These are phyloP conservation scores for Nymphaea thermarum DNA, from an alignment of 164 flowering plant genomes.

Conservation along the genomic window DNA sequence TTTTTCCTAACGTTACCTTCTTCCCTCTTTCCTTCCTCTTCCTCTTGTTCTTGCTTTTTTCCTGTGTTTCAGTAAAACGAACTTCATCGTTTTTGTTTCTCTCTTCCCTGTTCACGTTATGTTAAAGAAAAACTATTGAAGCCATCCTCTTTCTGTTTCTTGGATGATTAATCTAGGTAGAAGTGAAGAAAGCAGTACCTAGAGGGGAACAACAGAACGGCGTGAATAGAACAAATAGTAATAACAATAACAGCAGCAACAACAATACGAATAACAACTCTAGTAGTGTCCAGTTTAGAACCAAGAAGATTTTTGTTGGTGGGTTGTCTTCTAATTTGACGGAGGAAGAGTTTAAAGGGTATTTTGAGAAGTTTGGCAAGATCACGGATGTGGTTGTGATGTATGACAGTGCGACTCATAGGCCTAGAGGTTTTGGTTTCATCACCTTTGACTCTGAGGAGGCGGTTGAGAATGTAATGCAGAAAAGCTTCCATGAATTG, in stretches of 20 bases:
- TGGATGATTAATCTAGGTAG: conserved; percentile 34
- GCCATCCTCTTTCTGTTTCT: background rate
- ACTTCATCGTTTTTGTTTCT: background rate
- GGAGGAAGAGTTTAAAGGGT: conserved; percentile 45
- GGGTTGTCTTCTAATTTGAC: conserved; percentile 54
- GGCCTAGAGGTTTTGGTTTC: conserved; percentile 77
- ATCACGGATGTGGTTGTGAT: conserved; percentile 63
- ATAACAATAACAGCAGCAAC: background rate
- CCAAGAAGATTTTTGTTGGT: conserved; percentile 74
- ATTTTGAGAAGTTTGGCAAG: conserved; percentile 55
- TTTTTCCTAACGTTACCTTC: background rate
- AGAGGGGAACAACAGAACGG: conserved; percentile 25
- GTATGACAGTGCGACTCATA: conserved; percentile 43
- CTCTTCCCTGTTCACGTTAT: background rate
- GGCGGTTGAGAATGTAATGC: conserved; percentile 49
- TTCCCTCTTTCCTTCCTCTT: background rate
- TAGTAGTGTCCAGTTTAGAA: conserved; percentile 25
- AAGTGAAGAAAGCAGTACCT: conserved; percentile 60
- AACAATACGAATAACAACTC: background rate
- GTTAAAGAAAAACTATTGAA: no score
- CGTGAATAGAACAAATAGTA: conserved; percentile 6
- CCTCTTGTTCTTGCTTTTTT: background rate
- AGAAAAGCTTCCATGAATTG: conserved; percentile 42
- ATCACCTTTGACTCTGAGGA: conserved; percentile 66
- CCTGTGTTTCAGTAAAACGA: background rate